A percentile compares a stretch with the other conserved stretches of the same genome.
Conservation (phyloP, 768 basidiomycete species). For the Sporobolomyces phaffii region DNA sequence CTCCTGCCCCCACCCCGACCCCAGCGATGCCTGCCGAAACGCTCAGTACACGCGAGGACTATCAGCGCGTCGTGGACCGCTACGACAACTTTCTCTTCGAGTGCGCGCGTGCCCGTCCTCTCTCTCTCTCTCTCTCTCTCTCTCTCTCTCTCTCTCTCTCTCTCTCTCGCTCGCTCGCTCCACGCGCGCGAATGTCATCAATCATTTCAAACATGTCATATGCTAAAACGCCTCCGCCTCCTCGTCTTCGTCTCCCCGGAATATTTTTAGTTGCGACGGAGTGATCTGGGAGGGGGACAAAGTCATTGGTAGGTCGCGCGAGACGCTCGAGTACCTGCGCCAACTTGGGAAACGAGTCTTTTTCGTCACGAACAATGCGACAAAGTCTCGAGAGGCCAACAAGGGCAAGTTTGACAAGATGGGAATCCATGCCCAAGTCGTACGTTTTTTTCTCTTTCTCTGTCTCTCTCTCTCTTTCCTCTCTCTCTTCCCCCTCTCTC, state of each 20-base stretch:
- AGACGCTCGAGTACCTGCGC: slow-evolving; percentile 36
- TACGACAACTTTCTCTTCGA: slow-evolving; percentile 41
- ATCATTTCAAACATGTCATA: no score
- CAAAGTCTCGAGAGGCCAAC: slow-evolving; percentile 80
- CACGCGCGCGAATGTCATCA: background rate
- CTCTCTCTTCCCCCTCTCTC: background rate
- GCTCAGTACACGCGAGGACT: slow-evolving; percentile 14
- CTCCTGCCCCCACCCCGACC: no score
- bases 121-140: no score
- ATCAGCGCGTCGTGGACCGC: slow-evolving; percentile 25
- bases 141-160: no score
- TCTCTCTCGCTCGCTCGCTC: background rate
- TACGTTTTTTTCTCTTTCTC: no score
- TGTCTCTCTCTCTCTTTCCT: no score
- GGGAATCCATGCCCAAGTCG: slow-evolving; percentile 74
- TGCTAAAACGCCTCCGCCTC: no score
- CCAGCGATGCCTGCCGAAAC: slow-evolving; percentile 5
- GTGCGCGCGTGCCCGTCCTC: no score
- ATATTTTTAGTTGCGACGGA: slow-evolving; percentile 39
- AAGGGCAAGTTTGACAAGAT: slow-evolving; percentile 86
- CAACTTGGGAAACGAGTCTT: slow-evolving; percentile 33
- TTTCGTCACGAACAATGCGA: slow-evolving; percentile 79
- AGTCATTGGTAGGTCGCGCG: slow-evolving; percentile 32
- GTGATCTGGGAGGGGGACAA: slow-evolving; percentile 42
- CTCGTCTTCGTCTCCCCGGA: no score